Evolutionary conservation across 2,329 filamentous ascomycete genomes (phyloP), one percentile per base, ranked within the genome.

Genomic region (Exophiala xenobiotica): DNA sequence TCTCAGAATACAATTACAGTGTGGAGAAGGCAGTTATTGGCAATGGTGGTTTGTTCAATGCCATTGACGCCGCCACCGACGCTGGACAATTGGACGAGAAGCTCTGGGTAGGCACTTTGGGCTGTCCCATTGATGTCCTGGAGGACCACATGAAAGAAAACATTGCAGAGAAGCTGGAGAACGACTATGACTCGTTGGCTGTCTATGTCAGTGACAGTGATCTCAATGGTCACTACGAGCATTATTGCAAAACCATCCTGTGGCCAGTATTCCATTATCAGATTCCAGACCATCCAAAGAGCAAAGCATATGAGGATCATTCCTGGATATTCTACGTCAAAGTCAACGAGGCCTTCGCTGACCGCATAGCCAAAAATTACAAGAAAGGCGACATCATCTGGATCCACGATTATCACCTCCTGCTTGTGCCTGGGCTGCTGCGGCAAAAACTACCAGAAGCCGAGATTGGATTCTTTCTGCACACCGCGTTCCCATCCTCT

Each of bases 241-340:
- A 96, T 70, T 97, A 93, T 68, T 96, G 91, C 83, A 97, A 97
- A 74, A 90, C 92, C 65, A 96, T 97, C 49, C 78, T 97, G 5
- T 97, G 92, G 92, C 92, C 92, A 1, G 91, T 96, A 54, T 95
- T 97, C 70, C 91, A 97, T 71, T 97, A 97, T 69, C 91, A 96
- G 70, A 95, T 97, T 53, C 93, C 92, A 0, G 93, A 97, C 67
- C 95, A 95, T 66, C 92, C 92, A 20, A 96, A 96, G 78, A 96
- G 90, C 81, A 97, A 97, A 70, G 92, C 92, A 0, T 97, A 96
- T 68, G 87, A 95, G 68, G 92, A 97, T 62, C 91, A 97, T 70
- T 96, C 91, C 0, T 97, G 91, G 90, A 81, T 90, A 61, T 95
- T 89, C 74, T 97, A 97, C 64, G 87, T 90, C 66, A 89, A 88